Evolutionary conservation across 768 basidiomycete genomes (phyloP).

Genomic region (Hypsizygus marmoreus): DNA sequence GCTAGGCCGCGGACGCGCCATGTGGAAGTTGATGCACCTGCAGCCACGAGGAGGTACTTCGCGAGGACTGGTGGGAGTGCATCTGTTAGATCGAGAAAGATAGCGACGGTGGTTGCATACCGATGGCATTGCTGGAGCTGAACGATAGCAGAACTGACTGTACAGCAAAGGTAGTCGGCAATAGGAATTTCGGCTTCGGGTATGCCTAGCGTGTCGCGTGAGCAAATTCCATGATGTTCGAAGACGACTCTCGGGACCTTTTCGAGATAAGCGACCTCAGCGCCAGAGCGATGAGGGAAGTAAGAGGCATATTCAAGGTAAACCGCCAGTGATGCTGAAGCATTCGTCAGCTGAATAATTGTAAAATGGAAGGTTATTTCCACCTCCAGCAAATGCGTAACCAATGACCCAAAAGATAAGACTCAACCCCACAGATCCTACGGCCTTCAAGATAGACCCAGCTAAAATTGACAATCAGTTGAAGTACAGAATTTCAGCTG

Average conservation of each 20-base stretch:
- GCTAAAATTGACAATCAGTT: conserved; percentile 26
- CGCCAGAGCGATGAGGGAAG: conserved; percentile 52
- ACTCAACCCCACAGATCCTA: conserved; percentile 40
- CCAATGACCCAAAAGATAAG: conserved; percentile 45
- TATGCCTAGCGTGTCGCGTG: conserved; percentile 33
- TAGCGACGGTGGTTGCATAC: too few relatives aligned
- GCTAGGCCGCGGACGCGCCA: conserved; percentile 39
- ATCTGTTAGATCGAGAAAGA: background rate
- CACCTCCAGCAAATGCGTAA: conserved; percentile 36
- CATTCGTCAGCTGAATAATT: background rate
- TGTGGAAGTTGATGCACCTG: conserved; percentile 26
- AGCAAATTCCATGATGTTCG: background rate
- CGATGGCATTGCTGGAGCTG: conserved; percentile 40
- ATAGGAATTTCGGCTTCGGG: conserved; percentile 41
- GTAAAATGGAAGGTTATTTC: background rate
- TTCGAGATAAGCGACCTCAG: conserved; percentile 49
- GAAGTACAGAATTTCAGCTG: background rate
- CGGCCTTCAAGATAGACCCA: conserved; percentile 36
- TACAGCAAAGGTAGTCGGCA: conserved; percentile 45
- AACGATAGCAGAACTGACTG: conserved; percentile 39
- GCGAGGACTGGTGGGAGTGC: conserved; percentile 29
- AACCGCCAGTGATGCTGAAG: conserved; percentile 33
- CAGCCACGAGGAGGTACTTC: conserved; percentile 36
- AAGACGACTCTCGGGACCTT: conserved; percentile 33
- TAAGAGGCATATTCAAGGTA: conserved; percentile 48